These are phyloP conservation scores for Alliaria petiolata DNA, from an alignment of 345 rosid species.

Conservation along the genomic window DNA sequence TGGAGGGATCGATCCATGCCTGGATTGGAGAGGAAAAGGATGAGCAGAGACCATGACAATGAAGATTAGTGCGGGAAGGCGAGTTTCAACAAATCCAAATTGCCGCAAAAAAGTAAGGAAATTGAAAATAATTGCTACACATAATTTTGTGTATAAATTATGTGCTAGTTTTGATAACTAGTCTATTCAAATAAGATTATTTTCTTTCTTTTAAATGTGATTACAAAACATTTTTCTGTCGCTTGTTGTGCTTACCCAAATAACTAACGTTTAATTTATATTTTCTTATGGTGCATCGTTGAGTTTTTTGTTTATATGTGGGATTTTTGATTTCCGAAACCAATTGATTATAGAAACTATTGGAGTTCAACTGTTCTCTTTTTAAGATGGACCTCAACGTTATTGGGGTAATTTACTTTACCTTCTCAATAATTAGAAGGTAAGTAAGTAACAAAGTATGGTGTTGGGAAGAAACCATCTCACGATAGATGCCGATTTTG, in stretches of 20 bases:
- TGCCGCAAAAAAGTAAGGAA: neutral
- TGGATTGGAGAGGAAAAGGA: neutral
- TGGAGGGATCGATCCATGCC: constrained; percentile 38
- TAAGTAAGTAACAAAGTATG: no score
- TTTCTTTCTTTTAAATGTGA: no score
- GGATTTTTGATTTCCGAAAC: neutral
- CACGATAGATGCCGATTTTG: neutral
- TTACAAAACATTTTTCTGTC: neutral
- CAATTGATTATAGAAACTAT: no score
- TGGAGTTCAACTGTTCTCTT: neutral
- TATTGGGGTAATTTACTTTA: no score
- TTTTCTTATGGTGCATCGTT: neutral
- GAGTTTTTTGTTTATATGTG: neutral
- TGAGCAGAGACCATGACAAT: neutral
- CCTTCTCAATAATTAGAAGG: no score
- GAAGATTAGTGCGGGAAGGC: neutral
- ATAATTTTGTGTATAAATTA: no score
- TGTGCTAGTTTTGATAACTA: no score
- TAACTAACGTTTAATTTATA: neutral
- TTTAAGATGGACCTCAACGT: neutral
- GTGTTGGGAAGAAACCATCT: neutral
- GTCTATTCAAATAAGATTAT: no score
- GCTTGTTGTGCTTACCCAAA: neutral
- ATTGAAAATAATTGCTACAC: neutral
- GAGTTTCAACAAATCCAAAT: no score